Percentiles rank a stretch among this genome's conserved stretches.
These are phyloP conservation scores for Lagenaria siceraria DNA, from an alignment of 306 rosid genomes.

Conservation along the genomic window DNA sequence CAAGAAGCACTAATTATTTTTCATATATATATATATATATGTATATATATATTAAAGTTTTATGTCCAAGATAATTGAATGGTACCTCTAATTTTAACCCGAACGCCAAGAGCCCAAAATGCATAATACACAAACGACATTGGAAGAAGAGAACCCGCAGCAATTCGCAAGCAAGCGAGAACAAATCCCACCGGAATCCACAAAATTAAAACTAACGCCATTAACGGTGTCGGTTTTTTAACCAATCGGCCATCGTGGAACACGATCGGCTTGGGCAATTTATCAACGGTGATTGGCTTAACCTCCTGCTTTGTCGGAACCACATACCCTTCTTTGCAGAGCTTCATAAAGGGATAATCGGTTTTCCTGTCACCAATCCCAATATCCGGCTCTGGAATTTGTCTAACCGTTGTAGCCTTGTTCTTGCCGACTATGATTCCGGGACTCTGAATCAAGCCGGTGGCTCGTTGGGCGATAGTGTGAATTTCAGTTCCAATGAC, in stretches of 20 bases:
- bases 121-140: constrained; percentile 59
- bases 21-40: too few relatives aligned
- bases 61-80: too few relatives aligned
- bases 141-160: constrained; percentile 72
- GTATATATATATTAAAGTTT: too few relatives aligned
- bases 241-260: constrained; percentile 83
- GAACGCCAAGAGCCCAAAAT: constrained; percentile 62
- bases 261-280: constrained; percentile 68
- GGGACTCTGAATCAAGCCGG: constrained; percentile 38
- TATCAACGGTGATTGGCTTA: constrained; percentile 32
- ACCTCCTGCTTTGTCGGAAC: constrained; percentile 33
- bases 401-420: constrained; percentile 45
- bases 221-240: constrained; percentile 53
- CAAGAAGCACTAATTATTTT: too few relatives aligned
- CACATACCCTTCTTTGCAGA: constrained; percentile 72
- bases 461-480: constrained; percentile 43
- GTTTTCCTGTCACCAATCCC: constrained; percentile 74
- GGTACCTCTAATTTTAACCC: constrained; percentile 36
- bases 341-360: constrained; percentile 61
- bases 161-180: constrained; percentile 52
- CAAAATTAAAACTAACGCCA: constrained; percentile 39
- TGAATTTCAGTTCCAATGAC: constrained; percentile 57
- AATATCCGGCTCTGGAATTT: constrained; percentile 32
- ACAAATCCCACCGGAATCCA: constrained; percentile 70
- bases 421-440: constrained; percentile 62